Conservation (phyloP, 768 basidiomycete genomes). For the Phaffia tasmanica region DNA sequence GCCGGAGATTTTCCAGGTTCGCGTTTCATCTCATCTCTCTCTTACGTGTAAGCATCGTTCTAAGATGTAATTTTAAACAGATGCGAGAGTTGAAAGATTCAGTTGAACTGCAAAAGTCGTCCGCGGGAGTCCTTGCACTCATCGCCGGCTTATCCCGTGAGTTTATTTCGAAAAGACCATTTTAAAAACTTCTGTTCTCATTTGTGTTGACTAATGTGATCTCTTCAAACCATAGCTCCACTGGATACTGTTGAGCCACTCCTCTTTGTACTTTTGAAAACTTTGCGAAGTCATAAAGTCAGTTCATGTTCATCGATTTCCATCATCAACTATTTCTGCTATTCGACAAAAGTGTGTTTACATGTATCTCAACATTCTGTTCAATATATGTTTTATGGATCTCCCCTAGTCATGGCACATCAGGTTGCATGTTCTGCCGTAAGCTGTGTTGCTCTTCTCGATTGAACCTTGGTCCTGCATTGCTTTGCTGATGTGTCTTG, state of each 20-base stretch:
- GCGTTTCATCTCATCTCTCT: background rate
- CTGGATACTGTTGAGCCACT: constrained; percentile 18
- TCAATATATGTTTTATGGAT: constrained; percentile 13
- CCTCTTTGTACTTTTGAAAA: constrained; percentile 31
- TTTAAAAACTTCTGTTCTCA: no score
- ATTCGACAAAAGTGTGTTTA: constrained; percentile 6
- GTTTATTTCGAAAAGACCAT: no score
- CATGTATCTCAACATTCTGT: constrained; percentile 9
- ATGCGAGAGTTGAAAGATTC: constrained; percentile 81
- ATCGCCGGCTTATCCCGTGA: constrained; percentile 60
- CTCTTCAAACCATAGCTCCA: constrained; percentile 42
- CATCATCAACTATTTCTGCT: background rate
- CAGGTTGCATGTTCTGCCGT: constrained; percentile 68
- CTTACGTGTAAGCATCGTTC: constrained; percentile 22
- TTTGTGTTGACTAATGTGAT: no score
- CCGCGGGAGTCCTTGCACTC: constrained; percentile 67
- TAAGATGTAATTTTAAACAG: constrained; percentile 68
- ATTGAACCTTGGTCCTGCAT: no score
- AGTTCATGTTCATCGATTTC: constrained; percentile 28
- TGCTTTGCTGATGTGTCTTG: no score
- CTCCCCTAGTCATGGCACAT: constrained; percentile 71
- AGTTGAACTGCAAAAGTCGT: constrained; percentile 67
- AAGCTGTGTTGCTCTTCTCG: no score
- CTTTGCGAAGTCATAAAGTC: constrained; percentile 69
- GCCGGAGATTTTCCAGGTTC: constrained; percentile 43